Percentiles rank a stretch among this genome's conserved stretches.
Conservation (phyloP, 2,329 filamentous ascomycete species). For the Colletotrichum gigasporum region DNA sequence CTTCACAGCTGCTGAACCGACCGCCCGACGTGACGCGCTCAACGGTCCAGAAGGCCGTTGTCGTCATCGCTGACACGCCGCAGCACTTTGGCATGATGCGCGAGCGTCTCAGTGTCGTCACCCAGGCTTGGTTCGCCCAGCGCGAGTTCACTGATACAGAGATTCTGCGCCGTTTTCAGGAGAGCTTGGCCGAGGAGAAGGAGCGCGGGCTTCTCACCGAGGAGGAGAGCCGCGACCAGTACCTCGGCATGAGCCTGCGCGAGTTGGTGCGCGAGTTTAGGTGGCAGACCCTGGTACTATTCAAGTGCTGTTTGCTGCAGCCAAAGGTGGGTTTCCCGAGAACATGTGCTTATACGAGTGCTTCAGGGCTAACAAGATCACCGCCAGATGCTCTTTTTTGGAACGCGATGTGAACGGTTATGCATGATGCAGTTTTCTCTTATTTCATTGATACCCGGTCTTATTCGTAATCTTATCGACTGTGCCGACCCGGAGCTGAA, state of each 20-base stretch:
- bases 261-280: slow-evolving; percentile 95
- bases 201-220: slow-evolving; percentile 64
- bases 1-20: slow-evolving; percentile 78
- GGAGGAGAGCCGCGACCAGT: slow-evolving; percentile 83
- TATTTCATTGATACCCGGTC: slow-evolving; percentile 91
- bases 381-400: slow-evolving; percentile 99
- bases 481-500: slow-evolving; percentile 95
- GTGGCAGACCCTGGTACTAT: slow-evolving; percentile 90
- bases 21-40: slow-evolving; percentile 94
- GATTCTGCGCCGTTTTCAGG: slow-evolving; percentile 90
- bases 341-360: too few species aligned
- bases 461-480: slow-evolving; percentile 92
- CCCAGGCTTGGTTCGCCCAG: slow-evolving; percentile 96
- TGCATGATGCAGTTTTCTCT: slow-evolving; percentile 99
- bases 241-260: slow-evolving; percentile 86
- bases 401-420: slow-evolving; percentile 91
- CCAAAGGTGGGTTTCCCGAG: slow-evolving; percentile 74
- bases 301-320: slow-evolving; percentile 93
- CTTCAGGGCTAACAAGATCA: too few species aligned
- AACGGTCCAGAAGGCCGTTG: slow-evolving; percentile 97
- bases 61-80: slow-evolving; percentile 91
- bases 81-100: slow-evolving; percentile 90
- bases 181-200: slow-evolving; percentile 80
- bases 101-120: slow-evolving; percentile 89
- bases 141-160: slow-evolving; percentile 91